phyloP scores from a whole-genome alignment of 2,329 filamentous ascomycete genomes.

The Venturia nashicola region DNA sequence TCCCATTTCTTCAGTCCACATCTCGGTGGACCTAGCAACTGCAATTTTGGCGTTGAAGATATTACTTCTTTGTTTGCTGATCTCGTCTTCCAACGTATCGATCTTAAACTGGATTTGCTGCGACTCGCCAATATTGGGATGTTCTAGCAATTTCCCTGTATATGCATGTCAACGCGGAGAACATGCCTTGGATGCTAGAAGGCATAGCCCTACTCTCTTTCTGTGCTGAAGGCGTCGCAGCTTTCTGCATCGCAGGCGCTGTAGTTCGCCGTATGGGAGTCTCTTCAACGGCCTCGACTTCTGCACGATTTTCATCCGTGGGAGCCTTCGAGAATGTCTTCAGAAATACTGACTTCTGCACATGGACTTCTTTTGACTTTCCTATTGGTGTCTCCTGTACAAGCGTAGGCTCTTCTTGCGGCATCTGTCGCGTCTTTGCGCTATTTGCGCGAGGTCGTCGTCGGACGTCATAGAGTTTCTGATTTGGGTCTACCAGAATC shows the following conservation, averaged over 20 bases:
- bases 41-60: neutral
- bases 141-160: neutral
- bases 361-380: neutral
- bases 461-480: constrained; percentile 4
- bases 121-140: neutral
- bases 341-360: neutral
- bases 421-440: neutral
- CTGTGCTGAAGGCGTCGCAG: neutral
- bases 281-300: neutral
- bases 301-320: neutral
- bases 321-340: neutral
- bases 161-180: neutral
- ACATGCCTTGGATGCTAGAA: neutral
- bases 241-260: neutral
- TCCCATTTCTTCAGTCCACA: neutral
- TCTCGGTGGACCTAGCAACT: neutral
- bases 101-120: neutral
- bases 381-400: neutral
- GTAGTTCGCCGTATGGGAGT: neutral
- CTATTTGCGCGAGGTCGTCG: neutral
- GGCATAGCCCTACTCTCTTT: neutral
- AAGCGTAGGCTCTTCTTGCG: neutral
- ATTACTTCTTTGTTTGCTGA: neutral
- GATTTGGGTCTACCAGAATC: constrained; percentile 30
- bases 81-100: neutral